Conservation (phyloP, 148 eudicot genomes). For the Nepenthes mirabilis region DNA sequence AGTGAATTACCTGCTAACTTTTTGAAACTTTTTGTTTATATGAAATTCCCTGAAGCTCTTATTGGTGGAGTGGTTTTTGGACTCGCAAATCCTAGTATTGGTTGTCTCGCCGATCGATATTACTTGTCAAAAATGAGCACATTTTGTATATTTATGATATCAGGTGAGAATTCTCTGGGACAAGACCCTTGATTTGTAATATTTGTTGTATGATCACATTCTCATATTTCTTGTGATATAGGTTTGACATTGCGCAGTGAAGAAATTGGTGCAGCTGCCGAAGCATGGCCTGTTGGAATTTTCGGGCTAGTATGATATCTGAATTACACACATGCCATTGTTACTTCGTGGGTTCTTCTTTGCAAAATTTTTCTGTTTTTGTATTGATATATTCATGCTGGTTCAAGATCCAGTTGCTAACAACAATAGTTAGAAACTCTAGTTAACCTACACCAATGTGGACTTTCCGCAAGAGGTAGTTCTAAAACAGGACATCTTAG, state of each 20-base stretch:
- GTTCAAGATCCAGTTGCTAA: background rate
- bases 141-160: constrained; percentile 65
- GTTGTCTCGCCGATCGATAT: constrained; percentile 61
- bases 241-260: constrained; percentile 87
- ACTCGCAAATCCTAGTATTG: constrained; percentile 69
- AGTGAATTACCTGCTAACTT: no score
- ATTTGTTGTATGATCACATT: background rate
- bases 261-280: constrained; percentile 71
- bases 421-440: constrained; percentile 1
- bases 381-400: constrained; percentile 2
- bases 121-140: constrained; percentile 75
- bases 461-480: no score
- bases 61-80: constrained; percentile 64
- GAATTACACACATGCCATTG: background rate
- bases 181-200: background rate
- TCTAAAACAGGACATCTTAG: no score
- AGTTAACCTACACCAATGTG: no score
- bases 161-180: constrained; percentile 38
- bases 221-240: constrained; percentile 16
- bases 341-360: constrained; percentile 3
- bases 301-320: constrained; percentile 67
- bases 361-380: background rate
- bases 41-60: constrained; percentile 53
- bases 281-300: constrained; percentile 89
- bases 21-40: background rate